Percentiles rank a stretch among this genome's conserved stretches.
These are phyloP conservation scores for Rhinocladiella mackenziei DNA, from an alignment of 2,329 filamentous ascomycete genomes.

Conservation along the genomic window DNA sequence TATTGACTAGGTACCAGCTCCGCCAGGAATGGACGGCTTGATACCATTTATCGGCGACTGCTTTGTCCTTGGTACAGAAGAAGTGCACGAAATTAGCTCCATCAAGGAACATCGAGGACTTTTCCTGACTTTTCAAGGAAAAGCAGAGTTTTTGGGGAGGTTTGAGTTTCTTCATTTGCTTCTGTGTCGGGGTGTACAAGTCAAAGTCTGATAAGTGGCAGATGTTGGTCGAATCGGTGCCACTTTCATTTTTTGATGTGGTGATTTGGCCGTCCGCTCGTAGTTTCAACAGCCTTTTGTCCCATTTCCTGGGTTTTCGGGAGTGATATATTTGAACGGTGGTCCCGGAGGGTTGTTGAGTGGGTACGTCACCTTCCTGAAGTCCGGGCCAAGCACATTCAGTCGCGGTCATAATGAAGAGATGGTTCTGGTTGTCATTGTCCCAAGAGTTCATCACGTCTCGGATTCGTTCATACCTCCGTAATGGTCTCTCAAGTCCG, in stretches of 20 bases:
- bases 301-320: conserved; percentile 79
- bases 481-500: conserved; percentile 75
- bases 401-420: conserved; percentile 61
- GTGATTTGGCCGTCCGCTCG: conserved; percentile 67
- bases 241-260: conserved; percentile 70
- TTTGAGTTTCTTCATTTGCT: conserved; percentile 67
- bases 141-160: conserved; percentile 83
- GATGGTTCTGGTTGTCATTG: conserved; percentile 67
- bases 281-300: conserved; percentile 75
- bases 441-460: conserved; percentile 95
- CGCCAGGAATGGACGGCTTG: conserved; percentile 73
- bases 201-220: conserved; percentile 92
- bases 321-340: conserved; percentile 75
- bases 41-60: conserved; percentile 65
- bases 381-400: conserved; percentile 45
- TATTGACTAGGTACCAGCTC: conserved; percentile 83
- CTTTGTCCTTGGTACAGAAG: conserved; percentile 73
- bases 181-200: conserved; percentile 72
- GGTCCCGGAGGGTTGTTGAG: conserved; percentile 60
- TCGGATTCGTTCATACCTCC: conserved; percentile 79
- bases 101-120: conserved; percentile 74
- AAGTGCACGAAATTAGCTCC: conserved; percentile 88
- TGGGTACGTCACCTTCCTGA: conserved; percentile 61
- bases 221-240: conserved; percentile 51
- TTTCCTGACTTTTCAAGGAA: conserved; percentile 88